phyloP scores from a whole-genome alignment of 441 rosid species.

The Lepidium campestre region DNA sequence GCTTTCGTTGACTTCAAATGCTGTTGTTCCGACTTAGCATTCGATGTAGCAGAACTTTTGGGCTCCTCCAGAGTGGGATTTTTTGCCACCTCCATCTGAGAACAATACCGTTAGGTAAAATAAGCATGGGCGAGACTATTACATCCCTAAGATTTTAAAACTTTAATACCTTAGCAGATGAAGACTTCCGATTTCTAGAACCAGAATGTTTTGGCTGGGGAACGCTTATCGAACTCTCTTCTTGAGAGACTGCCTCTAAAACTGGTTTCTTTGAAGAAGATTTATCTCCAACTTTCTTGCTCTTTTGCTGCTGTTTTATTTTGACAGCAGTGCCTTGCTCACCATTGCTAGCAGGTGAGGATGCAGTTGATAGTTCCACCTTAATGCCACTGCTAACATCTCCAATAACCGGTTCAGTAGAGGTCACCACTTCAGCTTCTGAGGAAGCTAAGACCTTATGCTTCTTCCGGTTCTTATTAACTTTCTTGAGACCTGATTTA shows the following conservation, averaged over 20 bases:
- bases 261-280: constrained; percentile 20
- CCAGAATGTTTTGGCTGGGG: constrained; percentile 22
- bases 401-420: constrained; percentile 28
- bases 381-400: constrained; percentile 24
- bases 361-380: constrained; percentile 24
- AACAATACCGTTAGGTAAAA: constrained; percentile 33
- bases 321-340: constrained; percentile 33
- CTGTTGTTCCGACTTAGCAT: constrained; percentile 34
- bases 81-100: constrained; percentile 38
- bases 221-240: constrained; percentile 16
- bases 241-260: constrained; percentile 13
- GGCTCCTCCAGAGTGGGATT: constrained; percentile 20
- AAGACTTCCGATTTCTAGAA: constrained; percentile 22
- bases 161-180: constrained; percentile 41
- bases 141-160: not conserved
- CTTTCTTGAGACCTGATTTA: constrained; percentile 22
- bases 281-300: constrained; percentile 42
- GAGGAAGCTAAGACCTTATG: constrained; percentile 35
- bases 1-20: constrained; percentile 32
- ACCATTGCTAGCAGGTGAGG: constrained; percentile 19
- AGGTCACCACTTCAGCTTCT: constrained; percentile 22
- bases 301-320: constrained; percentile 34
- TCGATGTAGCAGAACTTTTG: constrained; percentile 36
- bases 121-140: constrained; percentile 13
- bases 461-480: constrained; percentile 34